Evolutionary conservation across 495 filamentous ascomycete species (phyloP).

Genomic region (Xylaria curta): DNA sequence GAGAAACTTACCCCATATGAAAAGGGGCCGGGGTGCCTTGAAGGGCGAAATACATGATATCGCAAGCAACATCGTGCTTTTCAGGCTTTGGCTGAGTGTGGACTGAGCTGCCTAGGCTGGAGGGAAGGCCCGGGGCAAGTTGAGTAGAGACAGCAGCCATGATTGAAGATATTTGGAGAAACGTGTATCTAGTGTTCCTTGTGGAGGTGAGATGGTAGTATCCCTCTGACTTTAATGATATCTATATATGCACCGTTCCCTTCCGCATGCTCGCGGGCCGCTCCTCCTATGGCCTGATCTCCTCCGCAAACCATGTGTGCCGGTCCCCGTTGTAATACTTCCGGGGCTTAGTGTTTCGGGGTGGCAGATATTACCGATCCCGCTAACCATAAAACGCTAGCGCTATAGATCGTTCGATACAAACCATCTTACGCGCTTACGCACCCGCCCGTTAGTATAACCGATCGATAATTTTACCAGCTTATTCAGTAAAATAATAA

Average conservation of each 20-base stretch:
- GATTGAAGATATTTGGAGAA: neutral
- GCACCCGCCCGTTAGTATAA: too few species aligned
- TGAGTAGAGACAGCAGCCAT: slow-evolving; percentile 6
- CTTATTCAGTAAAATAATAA: too few species aligned
- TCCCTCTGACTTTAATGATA: neutral
- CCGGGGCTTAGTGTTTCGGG: neutral
- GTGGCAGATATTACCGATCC: neutral
- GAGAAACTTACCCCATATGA: slow-evolving; percentile 2
- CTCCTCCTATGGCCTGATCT: neutral
- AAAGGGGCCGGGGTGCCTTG: slow-evolving; percentile 2
- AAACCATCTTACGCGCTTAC: too few species aligned
- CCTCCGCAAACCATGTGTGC: neutral
- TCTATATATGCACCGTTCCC: neutral
- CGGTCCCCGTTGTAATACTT: neutral
- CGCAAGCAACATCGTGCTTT: slow-evolving; percentile 10
- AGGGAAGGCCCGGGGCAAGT: neutral
- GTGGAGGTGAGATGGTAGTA: neutral
- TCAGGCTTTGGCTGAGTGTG: neutral
- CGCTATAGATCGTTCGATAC: too few species aligned
- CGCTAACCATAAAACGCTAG: neutral
- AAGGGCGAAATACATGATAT: slow-evolving; percentile 3
- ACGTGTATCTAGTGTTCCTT: neutral
- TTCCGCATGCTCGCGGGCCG: neutral
- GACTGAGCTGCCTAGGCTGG: neutral
- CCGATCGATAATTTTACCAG: too few species aligned